Evolutionary conservation across 208 protist species (phyloP).

Genomic region (Acanthamoeba rhysodes): DNA sequence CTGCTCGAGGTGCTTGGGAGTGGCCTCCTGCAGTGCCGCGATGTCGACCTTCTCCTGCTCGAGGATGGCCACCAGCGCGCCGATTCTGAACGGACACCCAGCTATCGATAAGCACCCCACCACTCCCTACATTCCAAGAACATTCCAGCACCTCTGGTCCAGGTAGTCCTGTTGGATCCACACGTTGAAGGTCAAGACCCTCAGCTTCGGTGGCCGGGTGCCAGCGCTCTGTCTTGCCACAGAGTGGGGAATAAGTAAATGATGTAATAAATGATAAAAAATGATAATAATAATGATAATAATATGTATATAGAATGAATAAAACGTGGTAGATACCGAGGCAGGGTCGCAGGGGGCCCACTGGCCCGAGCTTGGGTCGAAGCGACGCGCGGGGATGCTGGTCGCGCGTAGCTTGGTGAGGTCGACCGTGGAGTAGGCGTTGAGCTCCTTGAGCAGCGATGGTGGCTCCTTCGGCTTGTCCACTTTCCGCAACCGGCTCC

Average conservation of each 20-base stretch:
- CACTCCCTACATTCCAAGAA: not conserved
- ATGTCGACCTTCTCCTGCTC: slow-evolving; percentile 16
- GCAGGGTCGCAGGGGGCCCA: not conserved
- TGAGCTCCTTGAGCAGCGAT: not conserved
- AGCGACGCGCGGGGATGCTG: not conserved
- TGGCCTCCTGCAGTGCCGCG: slow-evolving; percentile 1
- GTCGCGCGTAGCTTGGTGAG: not conserved
- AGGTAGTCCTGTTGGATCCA: not conserved
- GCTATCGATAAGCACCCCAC: not conserved
- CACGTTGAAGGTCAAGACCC: slow-evolving; percentile 7
- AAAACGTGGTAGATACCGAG: not conserved
- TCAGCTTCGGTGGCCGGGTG: not conserved
- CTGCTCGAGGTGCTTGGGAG: not conserved
- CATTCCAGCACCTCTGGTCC: not conserved
- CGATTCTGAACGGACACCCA: not conserved
- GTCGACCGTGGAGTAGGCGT: not conserved
- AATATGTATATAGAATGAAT: not conserved
- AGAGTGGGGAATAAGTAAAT: not conserved
- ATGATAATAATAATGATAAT: no score
- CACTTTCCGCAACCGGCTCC: not conserved
- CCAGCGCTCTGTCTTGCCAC: no score
- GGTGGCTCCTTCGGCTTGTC: slow-evolving; percentile 3
- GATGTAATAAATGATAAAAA: not conserved
- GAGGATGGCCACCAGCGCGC: not conserved
- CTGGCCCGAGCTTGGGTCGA: not conserved